Base-by-base conservation (phyloP, 495 filamentous ascomycete genomes). In the Penicillium fimorum region DNA sequence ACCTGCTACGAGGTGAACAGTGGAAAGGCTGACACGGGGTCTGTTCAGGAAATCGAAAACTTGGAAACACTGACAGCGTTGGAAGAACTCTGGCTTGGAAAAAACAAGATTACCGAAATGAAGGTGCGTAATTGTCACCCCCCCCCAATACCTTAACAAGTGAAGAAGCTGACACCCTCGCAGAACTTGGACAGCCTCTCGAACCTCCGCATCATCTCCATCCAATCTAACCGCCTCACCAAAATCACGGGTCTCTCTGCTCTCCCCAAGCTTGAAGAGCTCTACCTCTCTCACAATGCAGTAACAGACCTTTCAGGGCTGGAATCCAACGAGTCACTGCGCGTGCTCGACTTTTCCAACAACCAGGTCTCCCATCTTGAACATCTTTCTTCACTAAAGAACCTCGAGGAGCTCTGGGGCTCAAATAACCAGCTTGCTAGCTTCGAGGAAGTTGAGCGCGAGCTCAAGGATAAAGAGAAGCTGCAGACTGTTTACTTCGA, bases 281-380 rank as follows among this genome's bases (percentile, higher is more conserved):
- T 99, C 46, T 96, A 99, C 77, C 88, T 97, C 67, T 96, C 93
- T n/a, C 91, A 99, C 77, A 99, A 99, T 70, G 84, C 84, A n/a
- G 77, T 99, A 41, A 87, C 86, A 29, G 80, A 83, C 13, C 83
- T 98, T 18, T 79, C 81, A 3, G 92, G 91, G 0, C 76, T 98
- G 17, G 87, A 91, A 35, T 63, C 76, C 37, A 91, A 87, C 72
- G 74, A 73, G 8, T 79, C 82, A 9, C 82, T 99, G 44, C 84
- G 85, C 35, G 83, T 92, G 22, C 73, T 99, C 32, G 94, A 99
- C 64, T 84, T 99, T 58, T 92, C 89, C 53, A 92, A 89, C 71
- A 99, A 99, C 74, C 84, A 85, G 59, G 84, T 99, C 65, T 70
- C 79, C 32, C 86, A 87, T 46, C 81, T 97, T 5, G 76, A 84